phyloP scores from a whole-genome alignment of 148 eudicot species.

The Camellia lanceoleosa region DNA sequence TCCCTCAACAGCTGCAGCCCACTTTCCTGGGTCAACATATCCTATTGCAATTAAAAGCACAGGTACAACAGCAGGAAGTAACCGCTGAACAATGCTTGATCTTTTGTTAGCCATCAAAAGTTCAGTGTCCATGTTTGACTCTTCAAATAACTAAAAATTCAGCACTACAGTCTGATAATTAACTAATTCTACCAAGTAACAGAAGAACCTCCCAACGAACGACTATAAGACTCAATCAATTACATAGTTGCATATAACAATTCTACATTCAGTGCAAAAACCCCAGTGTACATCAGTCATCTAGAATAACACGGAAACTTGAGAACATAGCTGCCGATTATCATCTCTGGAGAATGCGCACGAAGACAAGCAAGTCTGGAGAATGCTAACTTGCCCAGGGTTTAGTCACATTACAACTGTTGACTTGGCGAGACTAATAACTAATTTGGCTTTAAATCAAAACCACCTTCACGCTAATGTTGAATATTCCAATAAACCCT shows the following conservation, averaged over 20 bases:
- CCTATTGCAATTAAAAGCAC: slow-evolving; percentile 59
- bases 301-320: not conserved
- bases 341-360: not conserved
- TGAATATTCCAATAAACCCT: not conserved
- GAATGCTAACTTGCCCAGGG: not conserved
- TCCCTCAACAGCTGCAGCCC: slow-evolving; percentile 76
- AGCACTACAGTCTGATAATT: not conserved
- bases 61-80: slow-evolving; percentile 60
- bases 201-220: not conserved
- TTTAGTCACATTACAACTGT: not conserved
- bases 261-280: slow-evolving; percentile 2
- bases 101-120: slow-evolving; percentile 18
- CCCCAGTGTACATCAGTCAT: not conserved
- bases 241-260: not conserved
- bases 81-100: slow-evolving; percentile 30
- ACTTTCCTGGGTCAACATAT: slow-evolving; percentile 90
- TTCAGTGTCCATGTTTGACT: slow-evolving; percentile 43
- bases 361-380: not conserved
- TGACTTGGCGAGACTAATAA: not conserved
- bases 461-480: not conserved
- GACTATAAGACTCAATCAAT: not conserved
- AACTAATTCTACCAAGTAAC: not conserved
- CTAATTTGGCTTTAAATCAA: not conserved
- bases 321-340: not conserved
- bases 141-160: slow-evolving; percentile 9